These are phyloP conservation scores for Rutstroemia sp. DNA, from an alignment of 2,329 filamentous ascomycete species.

Conservation along the genomic window DNA sequence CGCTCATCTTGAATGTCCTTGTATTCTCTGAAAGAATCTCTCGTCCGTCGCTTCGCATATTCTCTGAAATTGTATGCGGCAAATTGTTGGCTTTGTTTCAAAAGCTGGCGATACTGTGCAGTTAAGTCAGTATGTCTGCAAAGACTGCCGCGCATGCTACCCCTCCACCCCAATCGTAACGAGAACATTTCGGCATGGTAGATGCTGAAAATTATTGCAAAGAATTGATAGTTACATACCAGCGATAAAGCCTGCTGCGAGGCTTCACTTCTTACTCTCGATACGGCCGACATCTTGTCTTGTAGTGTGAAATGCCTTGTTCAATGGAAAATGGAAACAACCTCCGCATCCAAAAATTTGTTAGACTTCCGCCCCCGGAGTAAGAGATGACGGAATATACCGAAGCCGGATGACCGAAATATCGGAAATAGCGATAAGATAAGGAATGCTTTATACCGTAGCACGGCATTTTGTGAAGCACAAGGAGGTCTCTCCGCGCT, in stretches of 20 bases:
- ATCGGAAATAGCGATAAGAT: too few relatives aligned
- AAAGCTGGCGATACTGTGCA: conserved; percentile 79
- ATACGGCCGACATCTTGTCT: conserved; percentile 24
- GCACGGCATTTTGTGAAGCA: too few relatives aligned
- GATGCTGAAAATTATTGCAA: conserved; percentile 2
- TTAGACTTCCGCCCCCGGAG: background rate
- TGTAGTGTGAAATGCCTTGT: background rate
- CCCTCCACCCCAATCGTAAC: background rate
- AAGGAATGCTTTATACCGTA: too few relatives aligned
- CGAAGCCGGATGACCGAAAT: too few relatives aligned
- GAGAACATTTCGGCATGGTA: background rate
- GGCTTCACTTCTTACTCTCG: conserved; percentile 23
- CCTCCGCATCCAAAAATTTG: background rate
- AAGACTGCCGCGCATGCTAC: background rate
- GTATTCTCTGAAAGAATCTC: conserved; percentile 83
- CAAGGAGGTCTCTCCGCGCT: too few relatives aligned
- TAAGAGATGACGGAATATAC: too few relatives aligned
- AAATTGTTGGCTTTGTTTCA: conserved; percentile 82
- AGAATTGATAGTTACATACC: conserved; percentile 17
- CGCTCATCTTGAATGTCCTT: conserved; percentile 64
- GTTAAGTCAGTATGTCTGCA: conserved; percentile 5
- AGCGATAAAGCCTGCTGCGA: conserved; percentile 28
- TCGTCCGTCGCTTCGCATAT: conserved; percentile 85
- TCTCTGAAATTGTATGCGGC: conserved; percentile 96
- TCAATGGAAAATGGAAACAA: too few relatives aligned